These are phyloP conservation scores for Puccinia hordei DNA, from an alignment of 1,284 basidiomycete species.

Conservation along the genomic window DNA sequence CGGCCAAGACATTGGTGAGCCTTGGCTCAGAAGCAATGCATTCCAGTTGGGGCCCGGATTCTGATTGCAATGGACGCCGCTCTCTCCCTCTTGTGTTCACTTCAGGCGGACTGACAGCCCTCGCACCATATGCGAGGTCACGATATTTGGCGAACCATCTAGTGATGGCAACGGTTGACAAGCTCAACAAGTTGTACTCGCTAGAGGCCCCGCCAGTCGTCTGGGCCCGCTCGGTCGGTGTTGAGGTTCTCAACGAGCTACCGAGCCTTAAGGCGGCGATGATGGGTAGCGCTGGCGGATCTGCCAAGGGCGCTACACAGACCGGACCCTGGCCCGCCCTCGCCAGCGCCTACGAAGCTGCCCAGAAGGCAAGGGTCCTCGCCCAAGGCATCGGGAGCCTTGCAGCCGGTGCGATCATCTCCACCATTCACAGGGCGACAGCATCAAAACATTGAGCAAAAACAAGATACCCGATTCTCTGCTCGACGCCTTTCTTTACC, in stretches of 20 bases:
- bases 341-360: conserved; percentile 26
- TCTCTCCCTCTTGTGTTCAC: neutral
- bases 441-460: neutral
- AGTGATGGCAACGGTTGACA: conserved; percentile 79
- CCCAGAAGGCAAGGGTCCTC: conserved; percentile 17
- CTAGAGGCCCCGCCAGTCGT: conserved; percentile 71
- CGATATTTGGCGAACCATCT: conserved; percentile 84
- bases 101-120: conserved; percentile 73
- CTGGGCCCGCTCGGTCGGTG: conserved; percentile 78
- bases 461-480: too few relatives aligned
- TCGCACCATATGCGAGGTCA: conserved; percentile 74
- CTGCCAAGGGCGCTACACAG: conserved; percentile 50
- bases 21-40: neutral
- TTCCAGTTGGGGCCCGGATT: neutral
- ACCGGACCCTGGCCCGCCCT: conserved; percentile 2
- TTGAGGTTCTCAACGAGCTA: conserved; percentile 89
- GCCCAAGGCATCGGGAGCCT: neutral
- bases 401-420: neutral
- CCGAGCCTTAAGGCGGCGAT: conserved; percentile 76
- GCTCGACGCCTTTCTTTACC: too few relatives aligned
- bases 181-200: conserved; percentile 80
- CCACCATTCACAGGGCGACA: conserved; percentile 2
- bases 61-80: neutral
- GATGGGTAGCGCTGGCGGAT: conserved; percentile 75
- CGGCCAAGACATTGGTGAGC: conserved; percentile 45